Base-by-base conservation (phyloP, 176 grass and related monocot genomes). In the Ampelocalamus luodianensis region DNA sequence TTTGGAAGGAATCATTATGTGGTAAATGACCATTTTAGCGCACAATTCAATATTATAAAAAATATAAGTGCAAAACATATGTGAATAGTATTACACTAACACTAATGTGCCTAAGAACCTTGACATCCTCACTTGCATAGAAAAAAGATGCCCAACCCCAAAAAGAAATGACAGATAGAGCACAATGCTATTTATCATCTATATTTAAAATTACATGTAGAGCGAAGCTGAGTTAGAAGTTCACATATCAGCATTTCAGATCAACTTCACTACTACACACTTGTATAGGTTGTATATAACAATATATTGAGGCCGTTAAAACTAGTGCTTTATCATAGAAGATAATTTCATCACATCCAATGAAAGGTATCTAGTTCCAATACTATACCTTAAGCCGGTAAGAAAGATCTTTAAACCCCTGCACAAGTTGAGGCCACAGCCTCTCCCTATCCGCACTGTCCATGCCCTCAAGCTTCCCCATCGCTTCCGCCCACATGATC, bases 401-500 rank as follows among this genome's bases (percentile, higher is more conserved):
- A 36, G 96, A 99, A 32, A 99, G 93, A 86, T 99, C 96, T 89
- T 94, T 96, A 75, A 91, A 96, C 22, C 93, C 91, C 76, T 99
- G 96, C 76, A 99, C 86, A 88, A 99, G 96, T 54, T 99, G 96
- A 83, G 96, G 96, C 96, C 93, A 99, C 27, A 99, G 82, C 66
- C 96, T 92, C 81, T 99, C 96, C 68, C 96, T 87, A 59, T 99
- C 93, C 18, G 78, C 82, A 78, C 86, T 92, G 15, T 99, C 93
- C 96, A 99, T 99, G 70, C 96, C 92, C 83, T 94, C 96, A 10
- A 99, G 91, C 84, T 99, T 96, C 77, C 85, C 85, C 93, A 99
- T 96, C 14, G 96, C 96, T 87, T 99, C 93, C 5, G 90, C 93
- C 96, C 96, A 99, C 91, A 96, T 96, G 65, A 95, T 99, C 95